A percentile compares a stretch with the other conserved stretches of the same genome.
phyloP scores from a whole-genome alignment of 345 rosid genomes.

The Syzygium jambos region DNA sequence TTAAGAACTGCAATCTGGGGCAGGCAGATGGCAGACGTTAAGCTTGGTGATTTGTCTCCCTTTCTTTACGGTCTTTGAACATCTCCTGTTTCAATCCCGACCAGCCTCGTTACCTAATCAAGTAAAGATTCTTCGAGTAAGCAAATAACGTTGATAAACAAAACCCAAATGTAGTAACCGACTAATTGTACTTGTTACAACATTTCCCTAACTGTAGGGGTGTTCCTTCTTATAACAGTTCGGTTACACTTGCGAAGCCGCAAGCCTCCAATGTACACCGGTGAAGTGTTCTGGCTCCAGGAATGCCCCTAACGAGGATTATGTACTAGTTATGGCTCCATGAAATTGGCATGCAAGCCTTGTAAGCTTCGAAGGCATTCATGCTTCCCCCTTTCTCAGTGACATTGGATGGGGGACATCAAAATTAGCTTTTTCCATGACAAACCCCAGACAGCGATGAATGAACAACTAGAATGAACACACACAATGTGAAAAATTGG shows the following conservation, averaged over 20 bases:
- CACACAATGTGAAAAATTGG: neutral
- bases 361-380: slow-evolving; percentile 38
- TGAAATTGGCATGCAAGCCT: slow-evolving; percentile 29
- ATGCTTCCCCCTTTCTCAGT: neutral
- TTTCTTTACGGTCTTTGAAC: slow-evolving; percentile 25
- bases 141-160: neutral
- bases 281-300: slow-evolving; percentile 39
- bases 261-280: slow-evolving; percentile 33
- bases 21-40: slow-evolving; percentile 13
- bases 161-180: neutral
- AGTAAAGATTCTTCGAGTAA: neutral
- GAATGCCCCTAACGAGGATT: slow-evolving; percentile 35
- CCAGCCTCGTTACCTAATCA: slow-evolving; percentile 29
- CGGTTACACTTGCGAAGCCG: slow-evolving; percentile 24
- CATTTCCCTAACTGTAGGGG: slow-evolving; percentile 25
- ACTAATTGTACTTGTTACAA: slow-evolving; percentile 18
- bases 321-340: slow-evolving; percentile 36
- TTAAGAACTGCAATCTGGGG: neutral
- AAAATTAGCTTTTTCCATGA: neutral
- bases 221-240: slow-evolving; percentile 24
- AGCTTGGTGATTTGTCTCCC: slow-evolving; percentile 15
- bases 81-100: slow-evolving; percentile 35
- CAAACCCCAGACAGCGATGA: neutral
- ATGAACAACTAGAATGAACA: neutral
- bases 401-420: neutral